Conservation (phyloP, 805 yeast genomes). For the Pichia insulana region DNA sequence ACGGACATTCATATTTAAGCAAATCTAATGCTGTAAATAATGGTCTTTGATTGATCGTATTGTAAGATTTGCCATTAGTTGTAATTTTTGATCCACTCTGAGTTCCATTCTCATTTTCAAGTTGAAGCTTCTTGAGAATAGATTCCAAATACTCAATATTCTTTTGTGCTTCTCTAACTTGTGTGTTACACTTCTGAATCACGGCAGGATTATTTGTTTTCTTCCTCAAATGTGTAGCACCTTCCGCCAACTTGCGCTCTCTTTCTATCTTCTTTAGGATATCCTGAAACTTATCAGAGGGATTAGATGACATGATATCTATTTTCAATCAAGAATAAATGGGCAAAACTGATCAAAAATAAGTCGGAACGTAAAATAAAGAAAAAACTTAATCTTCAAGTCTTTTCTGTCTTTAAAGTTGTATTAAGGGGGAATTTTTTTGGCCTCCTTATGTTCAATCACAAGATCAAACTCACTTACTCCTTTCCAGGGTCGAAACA, state of each 20-base stretch:
- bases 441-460: too few relatives aligned
- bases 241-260: conserved; percentile 79
- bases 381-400: too few relatives aligned
- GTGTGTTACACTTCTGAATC: conserved; percentile 83
- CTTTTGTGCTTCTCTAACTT: conserved; percentile 83
- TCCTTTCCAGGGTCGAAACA: background rate
- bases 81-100: conserved; percentile 1
- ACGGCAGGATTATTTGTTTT: conserved; percentile 74
- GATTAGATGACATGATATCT: conserved; percentile 29
- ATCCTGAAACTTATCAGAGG: conserved; percentile 37
- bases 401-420: too few relatives aligned
- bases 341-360: too few relatives aligned
- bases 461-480: too few relatives aligned
- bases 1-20: conserved; percentile 87
- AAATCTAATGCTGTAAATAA: conserved; percentile 67
- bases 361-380: too few relatives aligned
- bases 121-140: conserved; percentile 53
- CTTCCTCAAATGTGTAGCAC: conserved; percentile 73
- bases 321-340: background rate
- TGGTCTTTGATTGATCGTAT: conserved; percentile 25
- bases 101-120: conserved; percentile 2
- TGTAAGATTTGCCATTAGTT: conserved; percentile 2
- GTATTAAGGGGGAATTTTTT: too few relatives aligned
- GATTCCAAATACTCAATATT: conserved; percentile 84
- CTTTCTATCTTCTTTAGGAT: conserved; percentile 80